Conservation (phyloP, 257 asterid species). For the Salvia splendens region DNA sequence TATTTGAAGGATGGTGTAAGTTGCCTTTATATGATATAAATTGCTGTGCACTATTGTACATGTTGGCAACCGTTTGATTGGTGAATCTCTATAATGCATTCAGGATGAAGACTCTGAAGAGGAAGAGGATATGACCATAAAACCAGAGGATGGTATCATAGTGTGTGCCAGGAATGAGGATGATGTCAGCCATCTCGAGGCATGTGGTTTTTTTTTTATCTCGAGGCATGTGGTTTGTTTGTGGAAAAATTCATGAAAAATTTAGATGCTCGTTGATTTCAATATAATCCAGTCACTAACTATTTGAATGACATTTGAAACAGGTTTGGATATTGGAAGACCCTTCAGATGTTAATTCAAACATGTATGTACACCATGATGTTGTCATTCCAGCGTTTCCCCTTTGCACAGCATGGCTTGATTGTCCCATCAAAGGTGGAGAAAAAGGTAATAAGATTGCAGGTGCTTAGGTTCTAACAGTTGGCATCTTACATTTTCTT, state of each 20-base stretch:
- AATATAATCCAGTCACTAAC: background rate
- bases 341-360: conserved; percentile 47
- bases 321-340: conserved; percentile 87
- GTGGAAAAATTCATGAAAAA: background rate
- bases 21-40: conserved; percentile 10
- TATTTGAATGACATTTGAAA: conserved; percentile 27
- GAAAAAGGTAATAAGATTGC: conserved; percentile 57
- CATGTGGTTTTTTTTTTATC: conserved; percentile 57
- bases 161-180: conserved; percentile 91
- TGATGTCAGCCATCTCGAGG: conserved; percentile 92
- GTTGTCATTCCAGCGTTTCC: conserved; percentile 88
- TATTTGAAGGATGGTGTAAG: conserved; percentile 69
- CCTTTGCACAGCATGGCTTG: conserved; percentile 94
- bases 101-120: conserved; percentile 84
- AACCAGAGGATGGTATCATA: conserved; percentile 76
- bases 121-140: conserved; percentile 68
- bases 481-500: background rate
- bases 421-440: conserved; percentile 79
- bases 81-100: conserved; percentile 27
- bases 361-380: conserved; percentile 83
- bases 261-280: background rate
- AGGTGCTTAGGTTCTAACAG: background rate
- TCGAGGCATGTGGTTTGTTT: conserved; percentile 61
- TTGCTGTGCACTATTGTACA: background rate
- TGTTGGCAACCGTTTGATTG: background rate